Base-by-base conservation (phyloP, 352 stramenopile genomes). In the Pythium guiyangense region DNA sequence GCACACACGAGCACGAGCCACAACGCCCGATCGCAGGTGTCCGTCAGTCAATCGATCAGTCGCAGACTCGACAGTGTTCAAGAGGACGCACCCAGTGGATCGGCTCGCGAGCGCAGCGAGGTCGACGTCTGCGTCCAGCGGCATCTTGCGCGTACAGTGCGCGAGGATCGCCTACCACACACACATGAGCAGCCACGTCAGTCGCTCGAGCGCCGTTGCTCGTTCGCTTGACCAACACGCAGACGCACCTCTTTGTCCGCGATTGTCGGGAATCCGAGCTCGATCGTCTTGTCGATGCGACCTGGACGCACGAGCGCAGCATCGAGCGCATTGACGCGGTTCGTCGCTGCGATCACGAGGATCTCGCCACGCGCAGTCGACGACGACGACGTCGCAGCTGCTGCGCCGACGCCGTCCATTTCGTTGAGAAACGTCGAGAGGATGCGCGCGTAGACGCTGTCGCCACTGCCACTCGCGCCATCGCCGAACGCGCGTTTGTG, bases 381-480 rank as follows among this genome's bases (percentile, higher is more conserved):
- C 1, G 64, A 65, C 12, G 53, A 47, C 5, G 57, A 64, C 15
- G 70, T 67, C 34, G 56, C 31, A 9, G 59, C 56, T 20, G 60
- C 15, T 52, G 71, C 66, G 27, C 80, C 82, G 26, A 94, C 78
- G 45, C 84, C 84, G 46, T 94, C 84, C 79, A 94, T 90, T 60
- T 94, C 84, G 54, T 94, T 94, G 20, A 94, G 68, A 37, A 94
- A 87, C 11, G 84, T 94, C 26, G 84, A 94, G 10, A 94, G 59
- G 6, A 94, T 82, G 48, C 84, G 81, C 10, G 81, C 76, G 58
- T 92, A 91, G 17, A 94, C 84, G 47, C 81, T 79, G 44, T 74
- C 71, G 14, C 78, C 64, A 0, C 62, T 62, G 29, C 73, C 69
- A 42, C 54, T 61, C 31, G 64, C 74, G 54, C 59, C 69, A n/a